Base-by-base conservation (phyloP, 108 stramenopile species). In the Seminavis robusta region DNA sequence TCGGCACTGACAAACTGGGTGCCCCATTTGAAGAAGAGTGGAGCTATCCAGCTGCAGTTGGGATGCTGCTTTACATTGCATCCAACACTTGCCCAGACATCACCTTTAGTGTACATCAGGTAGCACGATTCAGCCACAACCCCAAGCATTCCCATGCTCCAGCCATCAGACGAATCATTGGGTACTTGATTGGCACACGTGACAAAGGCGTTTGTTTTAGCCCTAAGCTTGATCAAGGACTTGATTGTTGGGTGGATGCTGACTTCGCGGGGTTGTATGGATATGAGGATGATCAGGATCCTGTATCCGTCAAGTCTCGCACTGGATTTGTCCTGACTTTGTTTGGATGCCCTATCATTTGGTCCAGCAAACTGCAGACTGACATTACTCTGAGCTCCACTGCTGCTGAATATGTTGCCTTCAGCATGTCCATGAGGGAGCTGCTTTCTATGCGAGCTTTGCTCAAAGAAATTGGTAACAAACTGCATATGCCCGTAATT, bases 201-300 rank as follows among this genome's bases (percentile, higher is more conserved):
- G 47, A 79, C n/a, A 52, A 73, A 52, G 80, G 84, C 0, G 63
- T 56, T 4, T 69, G 63, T 15, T 38, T 75, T 33, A 57, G n/a
- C n/a, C n/a, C n/a, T 0, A 31, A 58, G 2, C 23, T 38, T 6
- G 34, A 50, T 1, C 38, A 52, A 3, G 33, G 39, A 23, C 28
- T 82, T 11, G 59, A 78, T 28, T 56, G 42, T 5, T 82, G 59
- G 46, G 67, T 64, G n/a, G 72, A 77, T 61, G 73, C 76, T 21
- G 76, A 82, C 39, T 79, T 74, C 50, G 38, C 58, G 36, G 68
- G 73, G 4, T 37, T 77, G 5, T 66, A 45, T 28, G 40, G 52
- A 4, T 30, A 52, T 8, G 81, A 82, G 30, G 17, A 45, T 25
- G 21, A 56, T 0, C 16, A 38, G n/a, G 32, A 47, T 45, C 60